A percentile compares a stretch with the other conserved stretches of the same genome.
Evolutionary conservation across 768 basidiomycete genomes (phyloP).

Genomic region (Tylopilus felleus): DNA sequence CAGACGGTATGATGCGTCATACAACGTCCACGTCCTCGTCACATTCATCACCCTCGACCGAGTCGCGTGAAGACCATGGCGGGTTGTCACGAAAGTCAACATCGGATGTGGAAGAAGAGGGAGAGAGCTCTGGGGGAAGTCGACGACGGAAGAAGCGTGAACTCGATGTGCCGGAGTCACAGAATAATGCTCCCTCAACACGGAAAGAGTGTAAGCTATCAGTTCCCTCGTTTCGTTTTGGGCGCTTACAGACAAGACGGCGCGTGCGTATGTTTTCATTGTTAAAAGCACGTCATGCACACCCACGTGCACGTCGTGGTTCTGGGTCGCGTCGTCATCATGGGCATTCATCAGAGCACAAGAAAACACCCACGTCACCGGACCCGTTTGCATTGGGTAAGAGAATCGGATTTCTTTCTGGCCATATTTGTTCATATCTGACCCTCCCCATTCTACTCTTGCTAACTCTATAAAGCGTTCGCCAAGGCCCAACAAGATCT

Average conservation of each 20-base stretch:
- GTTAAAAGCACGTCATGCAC: conserved; percentile 3
- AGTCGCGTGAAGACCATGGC: conserved; percentile 10
- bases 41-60: conserved; percentile 1
- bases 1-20: not conserved
- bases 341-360: conserved; percentile 3
- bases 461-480: conserved; percentile 17
- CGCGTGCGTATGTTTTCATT: not conserved
- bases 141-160: conserved; percentile 20
- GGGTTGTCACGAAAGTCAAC: conserved; percentile 9
- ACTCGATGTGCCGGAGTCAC: conserved; percentile 8
- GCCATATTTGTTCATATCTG: not conserved
- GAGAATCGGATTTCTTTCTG: not conserved
- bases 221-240: not conserved
- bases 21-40: conserved; percentile 12
- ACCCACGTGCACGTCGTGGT: conserved; percentile 1
- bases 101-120: conserved; percentile 11
- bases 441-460: not conserved
- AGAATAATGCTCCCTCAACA: not conserved
- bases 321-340: conserved; percentile 13
- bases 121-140: conserved; percentile 8
- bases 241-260: not conserved
- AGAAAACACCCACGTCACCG: not conserved
- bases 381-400: conserved; percentile 26
- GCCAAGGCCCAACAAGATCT: conserved; percentile 13
- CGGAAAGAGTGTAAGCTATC: conserved; percentile 17